These are phyloP conservation scores for Zygotorulaspora mrakii DNA, from an alignment of 1,139 yeast genomes.

Conservation along the genomic window DNA sequence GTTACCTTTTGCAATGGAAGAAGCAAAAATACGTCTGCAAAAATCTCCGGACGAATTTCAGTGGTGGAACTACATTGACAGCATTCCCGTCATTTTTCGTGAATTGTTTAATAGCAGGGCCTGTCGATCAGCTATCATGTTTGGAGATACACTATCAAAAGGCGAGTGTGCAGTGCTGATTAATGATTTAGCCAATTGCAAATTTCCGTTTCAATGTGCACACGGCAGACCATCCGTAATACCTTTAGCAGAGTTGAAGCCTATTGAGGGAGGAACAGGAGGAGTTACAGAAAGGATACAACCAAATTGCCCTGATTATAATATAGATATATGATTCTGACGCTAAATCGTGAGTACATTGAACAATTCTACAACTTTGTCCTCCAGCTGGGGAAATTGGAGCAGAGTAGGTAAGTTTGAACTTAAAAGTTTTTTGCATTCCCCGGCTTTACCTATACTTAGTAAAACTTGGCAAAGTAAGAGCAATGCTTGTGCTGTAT, in stretches of 20 bases:
- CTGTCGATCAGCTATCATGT: constrained; percentile 69
- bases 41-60: constrained; percentile 6
- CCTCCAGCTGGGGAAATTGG: constrained; percentile 12
- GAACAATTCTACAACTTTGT: constrained; percentile 4
- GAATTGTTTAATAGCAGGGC: constrained; percentile 60
- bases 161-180: constrained; percentile 48
- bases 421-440: constrained; percentile 11
- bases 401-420: constrained; percentile 10
- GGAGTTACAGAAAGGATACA: not conserved
- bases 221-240: constrained; percentile 79
- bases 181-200: constrained; percentile 44
- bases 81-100: constrained; percentile 48
- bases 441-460: constrained; percentile 13
- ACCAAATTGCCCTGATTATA: constrained; percentile 9
- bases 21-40: constrained; percentile 2
- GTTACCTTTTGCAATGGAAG: constrained; percentile 8
- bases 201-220: constrained; percentile 74
- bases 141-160: constrained; percentile 53
- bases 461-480: constrained; percentile 19
- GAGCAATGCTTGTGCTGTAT: constrained; percentile 19
- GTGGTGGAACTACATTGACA: constrained; percentile 38
- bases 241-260: constrained; percentile 43
- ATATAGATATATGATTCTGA: constrained; percentile 1
- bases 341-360: not conserved
- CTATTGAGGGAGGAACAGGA: constrained; percentile 1